Percentiles rank a stretch among this genome's conserved stretches.
Conservation (phyloP, 768 basidiomycete genomes). For the Leccinum ochraceum region DNA sequence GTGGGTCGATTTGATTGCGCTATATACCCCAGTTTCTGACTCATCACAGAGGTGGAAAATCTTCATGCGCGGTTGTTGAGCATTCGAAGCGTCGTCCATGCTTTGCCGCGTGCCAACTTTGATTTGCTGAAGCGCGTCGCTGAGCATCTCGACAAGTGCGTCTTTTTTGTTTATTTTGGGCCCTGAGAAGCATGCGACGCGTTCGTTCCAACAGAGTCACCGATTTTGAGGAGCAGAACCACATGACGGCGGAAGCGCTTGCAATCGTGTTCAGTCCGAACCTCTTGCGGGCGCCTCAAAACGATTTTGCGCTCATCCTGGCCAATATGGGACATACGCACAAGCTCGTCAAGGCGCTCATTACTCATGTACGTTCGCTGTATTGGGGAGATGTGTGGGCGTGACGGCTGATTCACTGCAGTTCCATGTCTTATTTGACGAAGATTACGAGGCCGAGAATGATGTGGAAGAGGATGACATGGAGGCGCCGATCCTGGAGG, state of each 20-base stretch:
- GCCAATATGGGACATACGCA: slow-evolving; percentile 80
- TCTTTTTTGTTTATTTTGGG: slow-evolving; percentile 2
- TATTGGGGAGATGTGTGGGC: neutral
- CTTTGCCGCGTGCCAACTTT: slow-evolving; percentile 71
- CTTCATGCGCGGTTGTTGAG: slow-evolving; percentile 63
- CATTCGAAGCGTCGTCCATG: slow-evolving; percentile 68
- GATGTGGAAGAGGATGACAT: slow-evolving; percentile 66
- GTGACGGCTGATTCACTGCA: slow-evolving; percentile 24
- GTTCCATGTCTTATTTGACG: slow-evolving; percentile 75
- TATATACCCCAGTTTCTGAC: slow-evolving; percentile 9
- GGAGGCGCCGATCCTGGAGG: slow-evolving; percentile 67
- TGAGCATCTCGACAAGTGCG: slow-evolving; percentile 79
- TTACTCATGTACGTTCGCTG: slow-evolving; percentile 62
- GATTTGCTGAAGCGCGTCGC: slow-evolving; percentile 76
- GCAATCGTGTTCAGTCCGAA: slow-evolving; percentile 88
- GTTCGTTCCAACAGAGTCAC: slow-evolving; percentile 58
- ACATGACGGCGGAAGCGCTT: slow-evolving; percentile 85
- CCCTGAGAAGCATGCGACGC: neutral
- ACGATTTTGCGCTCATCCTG: slow-evolving; percentile 75
- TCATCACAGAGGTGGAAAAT: slow-evolving; percentile 60
- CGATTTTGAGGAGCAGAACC: slow-evolving; percentile 84
- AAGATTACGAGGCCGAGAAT: slow-evolving; percentile 53
- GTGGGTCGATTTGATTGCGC: slow-evolving; percentile 41
- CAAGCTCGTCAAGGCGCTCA: slow-evolving; percentile 72
- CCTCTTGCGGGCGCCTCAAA: slow-evolving; percentile 72